phyloP scores from a whole-genome alignment of 768 basidiomycete genomes.

The Lentinula guzmanii region DNA sequence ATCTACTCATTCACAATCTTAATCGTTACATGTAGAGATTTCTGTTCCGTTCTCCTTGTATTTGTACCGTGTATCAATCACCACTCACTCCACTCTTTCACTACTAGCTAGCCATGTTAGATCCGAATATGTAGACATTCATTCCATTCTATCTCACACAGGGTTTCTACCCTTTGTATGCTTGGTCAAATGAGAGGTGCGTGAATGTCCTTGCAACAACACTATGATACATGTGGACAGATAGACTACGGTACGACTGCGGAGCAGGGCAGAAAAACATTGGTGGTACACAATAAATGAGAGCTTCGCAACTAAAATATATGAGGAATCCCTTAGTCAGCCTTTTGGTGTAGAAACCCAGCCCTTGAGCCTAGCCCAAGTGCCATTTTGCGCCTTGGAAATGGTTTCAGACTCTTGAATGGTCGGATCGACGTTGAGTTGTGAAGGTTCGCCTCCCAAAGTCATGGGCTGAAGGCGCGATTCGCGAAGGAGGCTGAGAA shows the following conservation, averaged over 20 bases:
- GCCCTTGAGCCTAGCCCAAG: constrained; percentile 36
- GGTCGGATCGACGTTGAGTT: neutral
- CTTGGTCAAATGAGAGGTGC: neutral
- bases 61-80: neutral
- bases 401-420: constrained; percentile 4
- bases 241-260: neutral
- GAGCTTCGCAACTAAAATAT: constrained; percentile 5
- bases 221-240: constrained; percentile 4
- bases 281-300: constrained; percentile 2
- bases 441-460: constrained; percentile 24
- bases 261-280: neutral
- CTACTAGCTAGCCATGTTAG: neutral
- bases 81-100: neutral
- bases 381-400: constrained; percentile 7
- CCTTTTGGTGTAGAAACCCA: constrained; percentile 30
- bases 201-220: neutral
- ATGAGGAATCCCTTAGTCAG: neutral
- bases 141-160: neutral
- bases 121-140: neutral
- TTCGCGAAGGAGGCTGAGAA: constrained; percentile 73
- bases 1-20: constrained; percentile 20
- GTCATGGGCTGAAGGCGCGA: constrained; percentile 62
- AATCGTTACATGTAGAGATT: constrained; percentile 2
- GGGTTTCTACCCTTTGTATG: neutral
- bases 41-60: neutral